A percentile compares a stretch with the other conserved stretches of the same genome.
Evolutionary conservation across 2,329 filamentous ascomycete genomes (phyloP).

Genomic region (Graphilbum sp.): DNA sequence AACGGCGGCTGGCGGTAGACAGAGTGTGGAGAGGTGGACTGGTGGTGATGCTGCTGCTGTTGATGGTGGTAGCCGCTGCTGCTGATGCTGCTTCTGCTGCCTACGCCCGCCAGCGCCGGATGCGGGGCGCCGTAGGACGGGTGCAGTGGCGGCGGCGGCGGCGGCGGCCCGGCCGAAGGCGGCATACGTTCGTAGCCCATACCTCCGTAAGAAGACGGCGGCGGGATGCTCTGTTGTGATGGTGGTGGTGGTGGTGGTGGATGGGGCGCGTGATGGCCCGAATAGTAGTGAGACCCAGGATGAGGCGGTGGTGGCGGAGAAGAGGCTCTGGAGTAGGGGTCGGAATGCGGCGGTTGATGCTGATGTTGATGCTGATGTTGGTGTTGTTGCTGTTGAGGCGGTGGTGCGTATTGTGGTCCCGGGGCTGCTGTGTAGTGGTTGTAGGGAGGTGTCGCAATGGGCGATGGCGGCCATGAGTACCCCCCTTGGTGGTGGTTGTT

Average conservation of each 20-base stretch:
- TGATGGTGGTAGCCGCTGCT: too few relatives aligned
- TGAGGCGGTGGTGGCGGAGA: constrained; percentile 12
- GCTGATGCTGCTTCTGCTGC: background rate
- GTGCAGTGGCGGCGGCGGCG: too few relatives aligned
- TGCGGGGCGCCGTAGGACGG: constrained; percentile 6
- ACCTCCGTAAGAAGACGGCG: background rate
- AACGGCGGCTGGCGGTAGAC: constrained; percentile 6
- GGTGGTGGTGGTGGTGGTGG: constrained; percentile 1
- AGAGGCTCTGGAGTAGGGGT: constrained; percentile 11
- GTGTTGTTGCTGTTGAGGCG: too few relatives aligned
- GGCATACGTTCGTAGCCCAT: background rate
- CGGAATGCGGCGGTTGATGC: constrained; percentile 6
- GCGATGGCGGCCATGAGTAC: constrained; percentile 40
- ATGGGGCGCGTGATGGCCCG: background rate
- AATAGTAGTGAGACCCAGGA: constrained; percentile 12
- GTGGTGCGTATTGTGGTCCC: background rate
- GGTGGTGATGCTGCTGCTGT: background rate
- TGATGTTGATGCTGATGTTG: too few relatives aligned
- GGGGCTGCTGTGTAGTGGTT: constrained; percentile 18
- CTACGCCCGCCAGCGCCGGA: constrained; percentile 7
- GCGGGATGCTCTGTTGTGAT: too few relatives aligned
- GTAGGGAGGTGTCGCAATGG: constrained; percentile 36
- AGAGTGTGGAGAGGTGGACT: constrained; percentile 5
- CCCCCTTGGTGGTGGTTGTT: constrained; percentile 24
- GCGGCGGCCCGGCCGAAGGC: constrained; percentile 5